Percentiles rank a stretch among this genome's conserved stretches.
phyloP scores from a whole-genome alignment of 2,329 filamentous ascomycete species.

The Fusarium pseudonygamai region DNA sequence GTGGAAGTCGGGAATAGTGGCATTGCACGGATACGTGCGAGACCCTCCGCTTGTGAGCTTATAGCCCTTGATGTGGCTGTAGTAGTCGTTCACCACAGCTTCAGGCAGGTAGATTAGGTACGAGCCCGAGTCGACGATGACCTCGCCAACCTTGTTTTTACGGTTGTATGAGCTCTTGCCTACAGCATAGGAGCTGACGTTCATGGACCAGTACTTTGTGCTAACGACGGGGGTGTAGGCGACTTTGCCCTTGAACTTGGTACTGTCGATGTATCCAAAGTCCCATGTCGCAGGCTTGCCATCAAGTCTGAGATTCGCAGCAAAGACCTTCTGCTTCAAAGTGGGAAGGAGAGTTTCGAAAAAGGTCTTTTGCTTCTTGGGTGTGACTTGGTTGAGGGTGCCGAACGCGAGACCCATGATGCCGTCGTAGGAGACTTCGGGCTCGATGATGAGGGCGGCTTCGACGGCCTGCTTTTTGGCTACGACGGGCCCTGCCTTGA shows the following conservation, averaged over 20 bases:
- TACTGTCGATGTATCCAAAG: not conserved
- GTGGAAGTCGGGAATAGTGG: not conserved
- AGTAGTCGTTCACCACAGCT: not conserved
- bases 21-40: not conserved
- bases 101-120: not conserved
- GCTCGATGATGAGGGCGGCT: not conserved
- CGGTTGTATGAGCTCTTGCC: not conserved
- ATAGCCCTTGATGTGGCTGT: not conserved
- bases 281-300: not conserved
- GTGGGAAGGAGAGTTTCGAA: not conserved
- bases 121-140: not conserved
- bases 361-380: not conserved
- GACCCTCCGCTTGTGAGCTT: not conserved
- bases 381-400: not conserved
- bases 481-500: not conserved
- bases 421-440: fast-evolving
- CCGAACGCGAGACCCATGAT: not conserved
- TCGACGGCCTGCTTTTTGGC: not conserved
- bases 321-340: not conserved
- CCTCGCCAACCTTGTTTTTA: not conserved
- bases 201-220: not conserved
- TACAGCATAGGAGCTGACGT: not conserved
- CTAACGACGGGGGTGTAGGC: not conserved
- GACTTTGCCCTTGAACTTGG: not conserved
- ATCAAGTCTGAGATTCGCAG: not conserved